Conservation (phyloP, 345 rosid genomes). For the Trapa bicornis region DNA sequence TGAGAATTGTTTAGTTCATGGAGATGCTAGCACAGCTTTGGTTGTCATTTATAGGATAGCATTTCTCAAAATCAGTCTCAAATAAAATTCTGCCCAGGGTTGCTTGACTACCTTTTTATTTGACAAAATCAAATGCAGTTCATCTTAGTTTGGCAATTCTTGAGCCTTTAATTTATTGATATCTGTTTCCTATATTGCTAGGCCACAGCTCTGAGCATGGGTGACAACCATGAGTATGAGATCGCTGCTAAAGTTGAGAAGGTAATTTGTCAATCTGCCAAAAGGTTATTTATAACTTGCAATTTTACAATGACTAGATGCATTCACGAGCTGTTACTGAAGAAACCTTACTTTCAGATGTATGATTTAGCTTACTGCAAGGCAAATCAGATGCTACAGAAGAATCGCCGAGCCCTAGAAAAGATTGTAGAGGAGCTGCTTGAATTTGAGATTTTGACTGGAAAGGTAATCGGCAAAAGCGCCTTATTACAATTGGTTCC, state of each 20-base stretch:
- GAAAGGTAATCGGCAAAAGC: conserved; percentile 41
- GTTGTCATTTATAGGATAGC: background rate
- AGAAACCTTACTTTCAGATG: conserved; percentile 28
- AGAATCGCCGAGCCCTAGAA: conserved; percentile 62
- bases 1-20: background rate
- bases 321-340: background rate
- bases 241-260: conserved; percentile 84
- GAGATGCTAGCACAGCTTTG: background rate
- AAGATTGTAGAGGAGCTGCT: conserved; percentile 82
- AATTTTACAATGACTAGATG: background rate
- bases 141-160: background rate
- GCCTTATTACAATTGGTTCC: background rate
- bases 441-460: conserved; percentile 71
- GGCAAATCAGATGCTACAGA: conserved; percentile 69
- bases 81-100: background rate
- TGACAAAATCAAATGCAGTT: background rate
- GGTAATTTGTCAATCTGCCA: conserved; percentile 26
- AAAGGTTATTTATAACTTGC: background rate
- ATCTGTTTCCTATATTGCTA: conserved; percentile 11
- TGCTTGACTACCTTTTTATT: background rate
- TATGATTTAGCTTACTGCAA: conserved; percentile 65
- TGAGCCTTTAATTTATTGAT: background rate
- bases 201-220: conserved; percentile 79
- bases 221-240: conserved; percentile 67
- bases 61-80: background rate